A percentile compares a stretch with the other conserved stretches of the same genome.
Conservation (phyloP, 2,329 filamentous ascomycete genomes). For the Phialophora tarda region DNA sequence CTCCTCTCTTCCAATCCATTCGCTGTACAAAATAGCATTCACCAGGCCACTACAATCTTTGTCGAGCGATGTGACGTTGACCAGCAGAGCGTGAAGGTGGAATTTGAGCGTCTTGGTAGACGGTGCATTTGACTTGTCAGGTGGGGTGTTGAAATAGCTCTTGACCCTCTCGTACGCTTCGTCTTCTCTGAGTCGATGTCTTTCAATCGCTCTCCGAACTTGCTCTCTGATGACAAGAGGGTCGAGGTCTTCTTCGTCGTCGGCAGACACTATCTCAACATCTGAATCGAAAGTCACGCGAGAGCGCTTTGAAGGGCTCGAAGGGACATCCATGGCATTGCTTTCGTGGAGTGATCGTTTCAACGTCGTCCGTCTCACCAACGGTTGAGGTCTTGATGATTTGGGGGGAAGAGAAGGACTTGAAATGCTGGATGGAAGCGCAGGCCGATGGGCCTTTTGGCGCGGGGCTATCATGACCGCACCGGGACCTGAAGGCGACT, state of each 20-base stretch:
- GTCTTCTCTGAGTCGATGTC: conserved; percentile 59
- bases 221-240: conserved; percentile 62
- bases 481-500: conserved; percentile 1
- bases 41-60: conserved; percentile 64
- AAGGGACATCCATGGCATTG: conserved; percentile 35
- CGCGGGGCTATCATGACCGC: conserved; percentile 36
- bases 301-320: conserved; percentile 49
- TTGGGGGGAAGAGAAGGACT: conserved; percentile 27
- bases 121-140: conserved; percentile 56
- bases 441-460: conserved; percentile 31
- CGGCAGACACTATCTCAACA: conserved; percentile 43
- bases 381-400: conserved; percentile 24
- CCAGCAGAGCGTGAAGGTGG: conserved; percentile 64
- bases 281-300: conserved; percentile 52
- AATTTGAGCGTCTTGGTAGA: conserved; percentile 60
- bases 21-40: conserved; percentile 61
- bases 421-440: conserved; percentile 30
- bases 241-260: conserved; percentile 40
- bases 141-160: conserved; percentile 57
- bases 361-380: conserved; percentile 33
- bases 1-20: conserved; percentile 68
- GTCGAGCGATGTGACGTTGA: conserved; percentile 62
- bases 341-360: conserved; percentile 40
- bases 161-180: conserved; percentile 63
- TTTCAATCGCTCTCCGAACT: conserved; percentile 63